Evolutionary conservation across 164 flowering plant species (phyloP).

Genomic region (Chimonanthus praecox): DNA sequence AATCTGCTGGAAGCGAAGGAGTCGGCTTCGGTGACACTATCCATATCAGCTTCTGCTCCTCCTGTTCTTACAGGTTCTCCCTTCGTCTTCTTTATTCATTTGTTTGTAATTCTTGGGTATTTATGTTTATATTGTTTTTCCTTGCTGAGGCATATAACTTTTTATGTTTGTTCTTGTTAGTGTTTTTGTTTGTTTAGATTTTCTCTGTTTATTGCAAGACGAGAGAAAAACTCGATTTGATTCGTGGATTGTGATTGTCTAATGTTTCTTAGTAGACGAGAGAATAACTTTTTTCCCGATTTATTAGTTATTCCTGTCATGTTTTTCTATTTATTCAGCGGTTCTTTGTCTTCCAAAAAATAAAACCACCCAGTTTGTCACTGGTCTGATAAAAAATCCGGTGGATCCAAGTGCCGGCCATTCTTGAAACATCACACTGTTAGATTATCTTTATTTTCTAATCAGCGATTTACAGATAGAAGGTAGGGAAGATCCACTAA

Average conservation of each 20-base stretch:
- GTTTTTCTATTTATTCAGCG: too few relatives aligned
- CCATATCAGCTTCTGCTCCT: slow-evolving; percentile 60
- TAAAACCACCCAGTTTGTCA: neutral
- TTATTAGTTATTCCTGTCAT: too few relatives aligned
- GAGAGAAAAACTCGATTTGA: too few relatives aligned
- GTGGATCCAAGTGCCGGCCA: neutral
- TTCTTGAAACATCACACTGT: neutral
- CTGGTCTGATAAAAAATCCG: neutral
- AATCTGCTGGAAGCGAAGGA: slow-evolving; percentile 30
- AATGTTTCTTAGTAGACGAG: too few relatives aligned
- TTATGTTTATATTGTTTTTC: too few relatives aligned
- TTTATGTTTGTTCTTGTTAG: neutral
- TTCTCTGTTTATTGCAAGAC: too few relatives aligned
- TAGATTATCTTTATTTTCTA: too few relatives aligned
- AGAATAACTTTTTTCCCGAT: too few relatives aligned
- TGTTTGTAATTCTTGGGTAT: neutral
- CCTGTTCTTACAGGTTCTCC: slow-evolving; percentile 69
- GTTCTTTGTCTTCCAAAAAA: too few relatives aligned
- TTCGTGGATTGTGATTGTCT: too few relatives aligned
- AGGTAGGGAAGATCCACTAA: neutral
- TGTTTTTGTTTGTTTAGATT: neutral
- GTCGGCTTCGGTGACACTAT: slow-evolving; percentile 51
- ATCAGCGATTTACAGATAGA: neutral
- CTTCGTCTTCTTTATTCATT: neutral
- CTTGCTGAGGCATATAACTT: too few relatives aligned